phyloP scores from a whole-genome alignment of 2,329 filamentous ascomycete species.

The Clonostachys chloroleuca region DNA sequence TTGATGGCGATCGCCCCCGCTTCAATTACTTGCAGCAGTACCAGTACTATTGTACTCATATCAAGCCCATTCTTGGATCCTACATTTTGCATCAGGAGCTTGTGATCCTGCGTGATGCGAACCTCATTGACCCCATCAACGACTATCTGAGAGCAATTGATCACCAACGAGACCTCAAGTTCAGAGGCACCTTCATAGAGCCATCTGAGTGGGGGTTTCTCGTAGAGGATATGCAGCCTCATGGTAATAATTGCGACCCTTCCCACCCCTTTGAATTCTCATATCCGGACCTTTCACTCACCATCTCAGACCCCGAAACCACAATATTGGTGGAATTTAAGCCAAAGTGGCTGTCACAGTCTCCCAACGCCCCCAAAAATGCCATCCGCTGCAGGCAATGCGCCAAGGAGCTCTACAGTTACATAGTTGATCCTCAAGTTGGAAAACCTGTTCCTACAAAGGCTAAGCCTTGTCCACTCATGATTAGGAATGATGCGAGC shows the following conservation, averaged over 20 bases:
- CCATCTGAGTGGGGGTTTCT: constrained; percentile 62
- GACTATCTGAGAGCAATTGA: constrained; percentile 45
- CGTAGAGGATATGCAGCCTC: constrained; percentile 64
- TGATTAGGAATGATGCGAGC: constrained; percentile 45
- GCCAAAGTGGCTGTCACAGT: constrained; percentile 79
- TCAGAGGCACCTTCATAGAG: constrained; percentile 43
- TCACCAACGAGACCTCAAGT: constrained; percentile 33
- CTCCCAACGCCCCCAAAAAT: constrained; percentile 60
- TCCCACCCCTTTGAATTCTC: neutral
- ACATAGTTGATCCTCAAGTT: constrained; percentile 20
- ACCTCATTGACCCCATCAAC: constrained; percentile 42
- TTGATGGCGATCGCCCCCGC: constrained; percentile 17
- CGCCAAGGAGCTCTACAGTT: constrained; percentile 43
- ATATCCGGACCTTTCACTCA: neutral
- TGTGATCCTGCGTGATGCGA: constrained; percentile 26
- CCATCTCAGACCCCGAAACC: constrained; percentile 13
- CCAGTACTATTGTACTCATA: constrained; percentile 24
- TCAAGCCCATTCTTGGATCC: constrained; percentile 24
- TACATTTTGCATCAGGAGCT: constrained; percentile 29
- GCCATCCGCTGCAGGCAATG: constrained; percentile 72
- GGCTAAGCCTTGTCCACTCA: constrained; percentile 57
- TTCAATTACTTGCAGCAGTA: constrained; percentile 32
- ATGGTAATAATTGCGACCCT: constrained; percentile 12
- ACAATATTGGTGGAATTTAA: constrained; percentile 67
- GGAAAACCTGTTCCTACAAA: constrained; percentile 25